A percentile compares a stretch with the other conserved stretches of the same genome.
Evolutionary conservation across 2,329 filamentous ascomycete species (phyloP).

Genomic region (Arthroderma sp.): DNA sequence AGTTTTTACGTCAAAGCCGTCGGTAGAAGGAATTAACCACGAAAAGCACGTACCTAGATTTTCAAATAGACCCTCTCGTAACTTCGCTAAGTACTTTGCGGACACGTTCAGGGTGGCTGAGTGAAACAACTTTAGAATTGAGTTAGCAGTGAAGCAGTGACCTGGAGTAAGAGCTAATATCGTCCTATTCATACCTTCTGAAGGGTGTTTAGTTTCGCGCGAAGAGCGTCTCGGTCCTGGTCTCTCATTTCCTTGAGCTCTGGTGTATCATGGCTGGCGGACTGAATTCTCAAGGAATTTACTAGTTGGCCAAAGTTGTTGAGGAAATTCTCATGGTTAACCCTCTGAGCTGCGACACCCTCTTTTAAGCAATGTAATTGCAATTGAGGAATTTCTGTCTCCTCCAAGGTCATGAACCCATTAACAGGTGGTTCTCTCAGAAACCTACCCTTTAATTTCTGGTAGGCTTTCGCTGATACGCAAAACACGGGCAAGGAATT

Average conservation of each 20-base stretch:
- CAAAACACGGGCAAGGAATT: slow-evolving; percentile 50
- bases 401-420: slow-evolving; percentile 41
- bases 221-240: slow-evolving; percentile 31
- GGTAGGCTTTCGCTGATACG: slow-evolving; percentile 50
- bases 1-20: no score
- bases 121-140: background rate
- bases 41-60: background rate
- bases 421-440: slow-evolving; percentile 40
- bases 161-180: no score
- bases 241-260: slow-evolving; percentile 33
- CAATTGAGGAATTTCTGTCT: slow-evolving; percentile 50
- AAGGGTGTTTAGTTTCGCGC: slow-evolving; percentile 15
- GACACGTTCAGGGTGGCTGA: no score
- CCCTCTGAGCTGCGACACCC: slow-evolving; percentile 40
- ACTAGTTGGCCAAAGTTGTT: slow-evolving; percentile 41
- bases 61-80: no score
- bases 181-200: background rate
- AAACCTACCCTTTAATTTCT: slow-evolving; percentile 47
- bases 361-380: slow-evolving; percentile 48
- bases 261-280: slow-evolving; percentile 18
- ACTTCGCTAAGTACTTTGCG: no score
- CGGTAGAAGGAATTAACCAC: no score
- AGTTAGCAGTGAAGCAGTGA: background rate
- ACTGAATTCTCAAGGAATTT: slow-evolving; percentile 39
- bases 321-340: slow-evolving; percentile 40